Percentiles rank a stretch among this genome's conserved stretches.
phyloP scores from a whole-genome alignment of 2,329 filamentous ascomycete species.

The Microdochium trichocladiopsis region DNA sequence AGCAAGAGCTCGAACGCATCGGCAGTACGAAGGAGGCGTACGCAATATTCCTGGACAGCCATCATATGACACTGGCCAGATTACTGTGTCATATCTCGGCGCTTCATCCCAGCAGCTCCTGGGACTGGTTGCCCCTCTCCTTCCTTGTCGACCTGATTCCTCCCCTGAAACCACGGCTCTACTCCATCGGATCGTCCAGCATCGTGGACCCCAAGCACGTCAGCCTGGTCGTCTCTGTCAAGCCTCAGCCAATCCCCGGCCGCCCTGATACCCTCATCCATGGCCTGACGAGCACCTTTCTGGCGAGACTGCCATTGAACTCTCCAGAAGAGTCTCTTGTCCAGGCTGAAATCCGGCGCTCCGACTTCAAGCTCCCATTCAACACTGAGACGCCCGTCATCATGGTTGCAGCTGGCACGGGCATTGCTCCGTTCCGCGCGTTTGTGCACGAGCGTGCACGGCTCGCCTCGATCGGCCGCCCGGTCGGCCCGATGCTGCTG shows the following conservation, averaged over 20 bases:
- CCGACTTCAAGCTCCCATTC: constrained; percentile 36
- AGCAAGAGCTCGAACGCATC: not conserved
- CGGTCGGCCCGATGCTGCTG: constrained; percentile 28
- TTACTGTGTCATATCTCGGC: not conserved
- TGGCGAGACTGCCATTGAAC: not conserved
- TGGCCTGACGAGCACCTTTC: not conserved
- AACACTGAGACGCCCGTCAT: constrained; percentile 35
- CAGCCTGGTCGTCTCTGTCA: not conserved
- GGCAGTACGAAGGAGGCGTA: not conserved
- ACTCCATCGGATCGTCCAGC: not conserved
- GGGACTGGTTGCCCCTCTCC: not conserved
- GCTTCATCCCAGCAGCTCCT: not conserved
- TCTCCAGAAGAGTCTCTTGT: not conserved
- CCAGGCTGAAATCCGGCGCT: constrained; percentile 21
- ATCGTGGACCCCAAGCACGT: not conserved
- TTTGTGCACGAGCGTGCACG: constrained; percentile 28
- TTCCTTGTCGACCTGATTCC: not conserved
- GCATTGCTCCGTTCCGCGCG: constrained; percentile 34
- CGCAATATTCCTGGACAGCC: not conserved
- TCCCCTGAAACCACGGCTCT: not conserved
- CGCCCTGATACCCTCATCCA: not conserved
- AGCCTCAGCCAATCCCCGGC: not conserved
- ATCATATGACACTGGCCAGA: not conserved
- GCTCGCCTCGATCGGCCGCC: constrained; percentile 22
- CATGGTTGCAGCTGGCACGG: constrained; percentile 42